Percentiles rank a stretch among this genome's conserved stretches.
Evolutionary conservation across 1,139 yeast genomes (phyloP).

Genomic region (Entelexis sorbosivorans): DNA sequence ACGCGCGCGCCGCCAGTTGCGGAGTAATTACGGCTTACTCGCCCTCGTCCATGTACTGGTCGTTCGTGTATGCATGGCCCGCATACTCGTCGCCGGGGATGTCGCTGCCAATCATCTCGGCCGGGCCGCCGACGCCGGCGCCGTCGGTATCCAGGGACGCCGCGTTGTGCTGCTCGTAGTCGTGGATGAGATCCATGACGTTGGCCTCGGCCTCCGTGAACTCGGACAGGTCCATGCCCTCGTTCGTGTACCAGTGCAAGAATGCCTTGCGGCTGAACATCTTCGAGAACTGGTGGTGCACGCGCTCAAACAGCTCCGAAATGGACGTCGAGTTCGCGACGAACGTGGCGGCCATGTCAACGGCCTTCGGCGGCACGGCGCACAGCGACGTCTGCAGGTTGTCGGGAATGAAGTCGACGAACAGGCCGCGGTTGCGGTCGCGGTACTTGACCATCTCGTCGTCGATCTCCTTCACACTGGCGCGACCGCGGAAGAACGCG

Average conservation of each 20-base stretch:
- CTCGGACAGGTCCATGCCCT: constrained; percentile 93
- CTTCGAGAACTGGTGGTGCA: constrained; percentile 79
- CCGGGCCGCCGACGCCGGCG: constrained; percentile 8
- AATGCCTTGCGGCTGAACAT: constrained; percentile 92
- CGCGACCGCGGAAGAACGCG: constrained; percentile 87
- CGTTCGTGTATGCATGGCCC: constrained; percentile 13
- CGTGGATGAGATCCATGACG: constrained; percentile 78
- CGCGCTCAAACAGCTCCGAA: constrained; percentile 81
- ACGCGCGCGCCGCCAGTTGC: no score
- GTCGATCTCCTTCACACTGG: constrained; percentile 82
- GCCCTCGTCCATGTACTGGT: constrained; percentile 10
- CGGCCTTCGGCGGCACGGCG: constrained; percentile 76
- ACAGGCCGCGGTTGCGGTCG: constrained; percentile 65
- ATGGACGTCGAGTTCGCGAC: constrained; percentile 88
- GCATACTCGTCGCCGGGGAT: not conserved
- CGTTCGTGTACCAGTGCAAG: constrained; percentile 90
- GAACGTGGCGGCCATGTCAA: constrained; percentile 83
- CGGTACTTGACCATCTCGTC: constrained; percentile 84
- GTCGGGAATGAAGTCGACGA: constrained; percentile 95
- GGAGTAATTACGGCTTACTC: not conserved
- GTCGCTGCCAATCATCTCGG: constrained; percentile 10
- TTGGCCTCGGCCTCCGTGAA: constrained; percentile 80
- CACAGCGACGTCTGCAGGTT: constrained; percentile 91
- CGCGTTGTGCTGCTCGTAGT: constrained; percentile 87
- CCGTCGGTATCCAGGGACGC: constrained; percentile 33